Evolutionary conservation across 371 early-diverging fungal species (phyloP).

Genomic region (Circinella minor): DNA sequence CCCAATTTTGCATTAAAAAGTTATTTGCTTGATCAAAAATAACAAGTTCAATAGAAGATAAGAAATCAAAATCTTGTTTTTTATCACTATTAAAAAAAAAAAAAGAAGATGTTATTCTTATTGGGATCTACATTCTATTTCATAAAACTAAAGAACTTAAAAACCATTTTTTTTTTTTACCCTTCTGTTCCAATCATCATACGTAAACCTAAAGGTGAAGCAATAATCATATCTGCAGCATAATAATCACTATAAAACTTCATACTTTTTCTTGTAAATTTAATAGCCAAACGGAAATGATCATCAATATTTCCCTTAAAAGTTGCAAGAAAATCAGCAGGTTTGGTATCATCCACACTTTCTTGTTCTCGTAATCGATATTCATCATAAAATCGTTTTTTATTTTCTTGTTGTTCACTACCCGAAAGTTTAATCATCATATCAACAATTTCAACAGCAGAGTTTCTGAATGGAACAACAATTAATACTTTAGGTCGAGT

Average conservation of each 20-base stretch:
- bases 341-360: constrained; percentile 68
- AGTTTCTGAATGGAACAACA: constrained; percentile 86
- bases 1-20: constrained; percentile 98
- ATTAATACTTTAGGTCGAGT: constrained; percentile 94
- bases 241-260: constrained; percentile 91
- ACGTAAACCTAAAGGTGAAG: constrained; percentile 92
- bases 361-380: constrained; percentile 66
- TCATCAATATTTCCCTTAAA: constrained; percentile 97
- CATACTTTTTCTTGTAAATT: constrained; percentile 83
- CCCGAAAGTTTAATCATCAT: constrained; percentile 78
- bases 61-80: constrained; percentile 89
- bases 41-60: constrained; percentile 91
- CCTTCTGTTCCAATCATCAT: constrained; percentile 84
- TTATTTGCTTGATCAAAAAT: constrained; percentile 88
- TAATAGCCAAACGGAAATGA: constrained; percentile 93
- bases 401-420: constrained; percentile 85
- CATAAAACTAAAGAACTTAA: too few species aligned
- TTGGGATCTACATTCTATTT: not conserved
- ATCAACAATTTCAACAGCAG: constrained; percentile 80
- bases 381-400: constrained; percentile 79
- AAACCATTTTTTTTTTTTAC: too few species aligned
- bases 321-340: constrained; percentile 80
- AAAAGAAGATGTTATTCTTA: not conserved
- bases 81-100: constrained; percentile 59
- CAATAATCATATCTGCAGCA: constrained; percentile 88